These are phyloP conservation scores for Candida parachauliodes DNA, from an alignment of 805 yeast genomes.

Conservation along the genomic window DNA sequence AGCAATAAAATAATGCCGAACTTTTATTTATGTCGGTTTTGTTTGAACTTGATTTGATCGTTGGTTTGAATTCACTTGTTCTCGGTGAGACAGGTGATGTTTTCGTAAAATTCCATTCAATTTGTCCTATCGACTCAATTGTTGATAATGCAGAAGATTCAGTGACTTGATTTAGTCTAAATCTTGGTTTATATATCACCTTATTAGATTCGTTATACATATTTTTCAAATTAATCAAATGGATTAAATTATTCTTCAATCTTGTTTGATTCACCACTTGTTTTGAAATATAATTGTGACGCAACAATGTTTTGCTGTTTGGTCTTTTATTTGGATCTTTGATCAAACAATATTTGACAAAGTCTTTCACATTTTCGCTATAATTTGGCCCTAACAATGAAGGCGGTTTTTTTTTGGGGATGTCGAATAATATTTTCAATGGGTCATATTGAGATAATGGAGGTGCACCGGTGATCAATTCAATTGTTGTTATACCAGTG, in stretches of 20 bases:
- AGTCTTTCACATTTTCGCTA: slow-evolving; percentile 56
- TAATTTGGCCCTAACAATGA: slow-evolving; percentile 40
- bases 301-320: slow-evolving; percentile 51
- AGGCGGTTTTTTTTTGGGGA: slow-evolving; percentile 68
- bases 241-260: slow-evolving; percentile 1
- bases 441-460: slow-evolving; percentile 76
- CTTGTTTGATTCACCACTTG: slow-evolving; percentile 7
- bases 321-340: slow-evolving; percentile 69
- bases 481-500: slow-evolving; percentile 87
- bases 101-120: slow-evolving; percentile 5
- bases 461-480: slow-evolving; percentile 76
- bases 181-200: slow-evolving; percentile 20
- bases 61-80: background rate
- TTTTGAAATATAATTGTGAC: slow-evolving; percentile 47
- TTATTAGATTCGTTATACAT: slow-evolving; percentile 17
- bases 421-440: slow-evolving; percentile 67
- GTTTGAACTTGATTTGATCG: background rate
- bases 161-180: slow-evolving; percentile 22
- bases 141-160: slow-evolving; percentile 16
- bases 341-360: slow-evolving; percentile 61
- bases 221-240: slow-evolving; percentile 6
- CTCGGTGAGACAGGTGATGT: background rate
- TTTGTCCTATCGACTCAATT: background rate
- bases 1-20: slow-evolving; percentile 42
- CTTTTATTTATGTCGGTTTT: slow-evolving; percentile 14